phyloP scores from a whole-genome alignment of 768 basidiomycete genomes.

The Panaeolus papilionaceus region DNA sequence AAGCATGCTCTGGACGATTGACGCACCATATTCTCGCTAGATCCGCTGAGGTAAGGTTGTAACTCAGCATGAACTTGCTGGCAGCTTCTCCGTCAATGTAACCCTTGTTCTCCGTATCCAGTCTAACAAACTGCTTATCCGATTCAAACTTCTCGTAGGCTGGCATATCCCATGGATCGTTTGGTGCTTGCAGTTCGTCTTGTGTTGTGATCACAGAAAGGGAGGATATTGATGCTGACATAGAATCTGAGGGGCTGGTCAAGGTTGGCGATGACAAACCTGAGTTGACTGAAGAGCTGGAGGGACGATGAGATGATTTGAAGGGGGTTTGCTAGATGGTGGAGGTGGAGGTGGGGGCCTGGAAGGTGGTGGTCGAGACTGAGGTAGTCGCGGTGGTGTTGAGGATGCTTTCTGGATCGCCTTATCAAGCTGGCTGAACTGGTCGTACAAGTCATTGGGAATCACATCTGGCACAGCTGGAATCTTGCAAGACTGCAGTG shows the following conservation, averaged over 20 bases:
- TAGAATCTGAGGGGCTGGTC: conserved; percentile 8
- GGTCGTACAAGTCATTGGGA: conserved; percentile 37
- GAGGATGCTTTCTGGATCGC: conserved; percentile 4
- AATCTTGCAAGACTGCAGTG: conserved; percentile 41
- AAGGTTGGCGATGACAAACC: conserved; percentile 8
- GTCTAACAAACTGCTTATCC: conserved; percentile 36
- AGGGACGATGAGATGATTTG: neutral
- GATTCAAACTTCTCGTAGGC: conserved; percentile 35
- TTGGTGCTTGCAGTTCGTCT: neutral
- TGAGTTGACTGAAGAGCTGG: conserved; percentile 6
- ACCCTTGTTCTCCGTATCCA: conserved; percentile 38
- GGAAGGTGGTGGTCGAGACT: conserved; percentile 14
- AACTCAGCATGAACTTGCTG: conserved; percentile 39
- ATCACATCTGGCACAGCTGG: conserved; percentile 37
- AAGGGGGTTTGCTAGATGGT: conserved; percentile 1
- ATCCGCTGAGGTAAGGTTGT: conserved; percentile 38
- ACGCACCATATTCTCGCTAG: conserved; percentile 45
- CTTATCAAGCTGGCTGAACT: conserved; percentile 29
- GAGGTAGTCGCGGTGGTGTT: conserved; percentile 13
- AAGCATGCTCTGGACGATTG: neutral
- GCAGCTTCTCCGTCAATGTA: conserved; percentile 40
- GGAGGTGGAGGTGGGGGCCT: conserved; percentile 12
- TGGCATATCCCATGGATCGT: conserved; percentile 34
- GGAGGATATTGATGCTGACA: conserved; percentile 1
- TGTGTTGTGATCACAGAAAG: neutral